Evolutionary conservation across 768 basidiomycete species (phyloP), one percentile per base, ranked within the genome.

Genomic region (Xerocomellus amylosporus): DNA sequence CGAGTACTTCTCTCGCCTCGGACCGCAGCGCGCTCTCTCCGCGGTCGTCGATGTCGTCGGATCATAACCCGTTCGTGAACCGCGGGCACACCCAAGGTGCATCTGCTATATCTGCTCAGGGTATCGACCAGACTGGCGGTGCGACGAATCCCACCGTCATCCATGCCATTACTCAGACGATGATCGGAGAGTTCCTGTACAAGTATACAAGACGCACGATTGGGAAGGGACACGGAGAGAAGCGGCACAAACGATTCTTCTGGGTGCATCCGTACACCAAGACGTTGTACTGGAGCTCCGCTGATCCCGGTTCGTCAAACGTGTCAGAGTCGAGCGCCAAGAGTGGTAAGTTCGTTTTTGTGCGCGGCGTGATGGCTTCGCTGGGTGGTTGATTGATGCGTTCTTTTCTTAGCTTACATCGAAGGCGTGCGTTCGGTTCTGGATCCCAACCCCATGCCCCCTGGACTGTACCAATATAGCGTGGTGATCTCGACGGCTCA

Each of bases 211-310:
- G 96, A 48, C 82, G 84, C 53, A 74, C 90, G 17, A 84, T 98
- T 64, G 93, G 94, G 22, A 95, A 90, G 72, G 94, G 93, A 13
- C 82, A 93, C 68, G 91, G 91, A 20, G 88, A 93, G 69, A 86
- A 84, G 69, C 77, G 95, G 48, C 97, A 99, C 73, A 87, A 85
- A 70, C 80, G 97, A 36, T 99, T 94, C 84, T 97, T 98, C 81
- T 99, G 97, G 97, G 87, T 99, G n/a, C 96, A 98, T 72, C 97
- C 97, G 19, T 99, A 98, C 69, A 98, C 95, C 38, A 93, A 92
- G 77, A 98, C 94, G 5, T 65, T 99, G 54, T 98, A 98, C 71
- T 99, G 97, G 97, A 93, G 92, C 65, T 87, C 90, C 17, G 84
- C 86, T 10, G 96, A 98, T 74, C 97, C 96, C 46, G 94, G 93